Conservation (phyloP, 768 basidiomycete species). For the Termitomyces sp. region DNA sequence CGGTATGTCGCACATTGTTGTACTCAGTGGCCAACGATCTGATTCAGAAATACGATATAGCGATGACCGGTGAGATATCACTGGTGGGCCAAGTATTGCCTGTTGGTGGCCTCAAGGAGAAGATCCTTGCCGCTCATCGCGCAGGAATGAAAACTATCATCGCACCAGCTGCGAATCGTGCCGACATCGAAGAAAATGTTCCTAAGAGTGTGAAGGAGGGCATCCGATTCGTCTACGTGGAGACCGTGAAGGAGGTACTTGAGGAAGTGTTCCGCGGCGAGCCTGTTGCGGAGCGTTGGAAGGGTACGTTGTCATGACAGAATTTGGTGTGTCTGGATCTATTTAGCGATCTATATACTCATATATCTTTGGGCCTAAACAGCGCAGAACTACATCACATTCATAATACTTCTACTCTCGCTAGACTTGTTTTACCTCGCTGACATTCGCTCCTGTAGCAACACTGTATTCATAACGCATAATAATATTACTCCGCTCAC, state of each 20-base stretch:
- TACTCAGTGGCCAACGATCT: neutral
- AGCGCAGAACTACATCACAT: neutral
- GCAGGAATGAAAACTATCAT: conserved; percentile 93
- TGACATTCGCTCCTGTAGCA: conserved; percentile 12
- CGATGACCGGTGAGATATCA: conserved; percentile 98
- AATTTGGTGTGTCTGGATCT: conserved; percentile 6
- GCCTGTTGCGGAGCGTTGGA: conserved; percentile 57
- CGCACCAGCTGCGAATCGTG: conserved; percentile 81
- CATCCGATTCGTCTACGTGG: conserved; percentile 92
- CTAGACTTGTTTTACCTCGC: conserved; percentile 10
- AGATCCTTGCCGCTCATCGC: conserved; percentile 94
- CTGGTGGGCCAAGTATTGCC: conserved; percentile 94
- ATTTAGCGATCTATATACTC: neutral
- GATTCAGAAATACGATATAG: conserved; percentile 31
- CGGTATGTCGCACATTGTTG: conserved; percentile 44
- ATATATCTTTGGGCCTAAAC: neutral
- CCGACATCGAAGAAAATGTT: conserved; percentile 97
- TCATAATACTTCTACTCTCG: conserved; percentile 1
- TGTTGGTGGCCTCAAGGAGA: conserved; percentile 94
- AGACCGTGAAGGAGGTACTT: conserved; percentile 86
- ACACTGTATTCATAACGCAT: conserved; percentile 14
- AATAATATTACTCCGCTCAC: conserved; percentile 7
- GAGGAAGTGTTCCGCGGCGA: conserved; percentile 77
- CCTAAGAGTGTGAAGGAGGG: conserved; percentile 94
- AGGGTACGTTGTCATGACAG: conserved; percentile 38